A percentile compares a stretch with the other conserved stretches of the same genome.
These are phyloP conservation scores for Rosa multiflora DNA, from an alignment of 306 rosid species.

Conservation along the genomic window DNA sequence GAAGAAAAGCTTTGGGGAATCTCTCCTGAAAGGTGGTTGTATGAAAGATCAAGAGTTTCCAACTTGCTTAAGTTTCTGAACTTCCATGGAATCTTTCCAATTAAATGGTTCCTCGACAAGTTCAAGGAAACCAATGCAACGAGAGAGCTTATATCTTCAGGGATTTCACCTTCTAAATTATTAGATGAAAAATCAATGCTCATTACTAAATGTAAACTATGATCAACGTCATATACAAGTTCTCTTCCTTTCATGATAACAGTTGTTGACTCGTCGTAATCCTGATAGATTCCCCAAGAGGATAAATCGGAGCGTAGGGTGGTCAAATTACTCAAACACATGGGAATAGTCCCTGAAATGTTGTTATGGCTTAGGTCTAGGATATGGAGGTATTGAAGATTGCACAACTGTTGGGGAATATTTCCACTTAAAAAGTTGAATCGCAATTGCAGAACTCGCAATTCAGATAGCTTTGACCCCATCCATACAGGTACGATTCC, in stretches of 20 bases:
- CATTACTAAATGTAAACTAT: background rate
- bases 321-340: slow-evolving; percentile 15
- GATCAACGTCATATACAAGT: background rate
- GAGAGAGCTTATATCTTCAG: slow-evolving; percentile 9
- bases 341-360: slow-evolving; percentile 18
- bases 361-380: slow-evolving; percentile 10
- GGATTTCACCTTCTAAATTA: slow-evolving; percentile 15
- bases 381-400: slow-evolving; percentile 1
- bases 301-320: too few relatives aligned
- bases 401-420: slow-evolving; percentile 12
- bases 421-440: slow-evolving; percentile 11
- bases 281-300: too few relatives aligned
- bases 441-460: background rate
- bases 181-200: slow-evolving; percentile 19
- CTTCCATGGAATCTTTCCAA: slow-evolving; percentile 17
- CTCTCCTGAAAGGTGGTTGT: slow-evolving; percentile 9
- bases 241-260: slow-evolving; percentile 19
- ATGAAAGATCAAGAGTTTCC: slow-evolving; percentile 18
- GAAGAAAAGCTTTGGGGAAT: slow-evolving; percentile 16
- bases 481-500: slow-evolving; percentile 23
- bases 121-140: slow-evolving; percentile 1
- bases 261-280: background rate
- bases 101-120: slow-evolving; percentile 11
- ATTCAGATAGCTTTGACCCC: background rate
- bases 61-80: slow-evolving; percentile 2